These are phyloP conservation scores for Cicer pinnatifidum DNA, from an alignment of 306 rosid genomes.

Conservation along the genomic window DNA sequence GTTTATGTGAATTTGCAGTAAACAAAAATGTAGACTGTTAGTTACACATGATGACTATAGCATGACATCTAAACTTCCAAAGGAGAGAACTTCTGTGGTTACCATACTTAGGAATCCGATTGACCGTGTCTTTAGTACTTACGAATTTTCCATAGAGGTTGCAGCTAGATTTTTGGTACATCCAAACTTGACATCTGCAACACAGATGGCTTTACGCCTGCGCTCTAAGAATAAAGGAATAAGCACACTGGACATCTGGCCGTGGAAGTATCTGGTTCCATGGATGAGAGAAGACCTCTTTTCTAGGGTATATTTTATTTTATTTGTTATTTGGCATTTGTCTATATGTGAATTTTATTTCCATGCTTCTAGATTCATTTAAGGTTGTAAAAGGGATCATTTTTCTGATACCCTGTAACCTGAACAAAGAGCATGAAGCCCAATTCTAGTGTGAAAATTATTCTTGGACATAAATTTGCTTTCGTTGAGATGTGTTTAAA, in stretches of 20 bases:
- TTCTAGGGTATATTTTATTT: constrained; percentile 63
- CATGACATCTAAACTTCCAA: constrained; percentile 84
- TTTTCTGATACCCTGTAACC: background rate
- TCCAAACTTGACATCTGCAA: constrained; percentile 92
- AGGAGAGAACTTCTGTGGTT: constrained; percentile 83
- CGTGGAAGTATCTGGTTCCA: constrained; percentile 97
- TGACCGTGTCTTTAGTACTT: constrained; percentile 88
- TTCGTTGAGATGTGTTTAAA: constrained; percentile 32
- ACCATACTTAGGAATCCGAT: constrained; percentile 96
- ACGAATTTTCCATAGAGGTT: constrained; percentile 94
- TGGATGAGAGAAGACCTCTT: constrained; percentile 97
- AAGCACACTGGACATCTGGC: constrained; percentile 97
- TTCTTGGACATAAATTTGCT: constrained; percentile 31
- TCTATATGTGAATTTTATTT: constrained; percentile 20
- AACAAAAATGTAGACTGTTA: constrained; percentile 76
- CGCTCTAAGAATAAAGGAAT: constrained; percentile 69
- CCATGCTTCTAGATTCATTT: background rate
- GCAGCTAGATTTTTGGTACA: constrained; percentile 97
- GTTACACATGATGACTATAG: constrained; percentile 97
- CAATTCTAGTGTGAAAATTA: constrained; percentile 33
- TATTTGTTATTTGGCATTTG: background rate
- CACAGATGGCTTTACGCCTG: constrained; percentile 66
- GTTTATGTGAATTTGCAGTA: constrained; percentile 58
- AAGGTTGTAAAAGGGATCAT: constrained; percentile 33
- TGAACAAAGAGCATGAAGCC: constrained; percentile 19